Percentiles rank a stretch among this genome's conserved stretches.
These are phyloP conservation scores for Buddleja alternifolia DNA, from an alignment of 257 asterid species.

Conservation along the genomic window DNA sequence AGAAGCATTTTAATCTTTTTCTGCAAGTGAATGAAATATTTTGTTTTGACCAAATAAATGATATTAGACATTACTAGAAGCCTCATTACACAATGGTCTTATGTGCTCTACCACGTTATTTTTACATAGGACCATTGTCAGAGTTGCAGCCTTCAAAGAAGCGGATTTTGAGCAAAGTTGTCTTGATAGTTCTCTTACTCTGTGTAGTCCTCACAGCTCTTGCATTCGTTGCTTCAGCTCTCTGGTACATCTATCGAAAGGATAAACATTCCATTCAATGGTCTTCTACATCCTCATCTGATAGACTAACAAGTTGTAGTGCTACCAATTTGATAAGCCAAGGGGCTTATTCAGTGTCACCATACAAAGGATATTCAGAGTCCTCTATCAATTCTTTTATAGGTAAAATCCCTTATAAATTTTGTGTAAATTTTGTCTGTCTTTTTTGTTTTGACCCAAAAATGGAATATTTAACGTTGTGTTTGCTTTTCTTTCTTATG, in stretches of 20 bases:
- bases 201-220: slow-evolving; percentile 57
- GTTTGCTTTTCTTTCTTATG: slow-evolving; percentile 24
- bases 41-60: not conserved
- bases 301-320: slow-evolving; percentile 65
- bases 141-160: slow-evolving; percentile 53
- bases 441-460: too few relatives aligned
- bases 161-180: slow-evolving; percentile 47
- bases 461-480: not conserved
- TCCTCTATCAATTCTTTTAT: slow-evolving; percentile 41
- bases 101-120: slow-evolving; percentile 23
- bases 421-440: not conserved
- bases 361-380: slow-evolving; percentile 40
- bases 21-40: not conserved
- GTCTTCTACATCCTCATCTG: slow-evolving; percentile 60
- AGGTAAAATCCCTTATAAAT: slow-evolving; percentile 41
- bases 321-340: slow-evolving; percentile 65
- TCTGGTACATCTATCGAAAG: slow-evolving; percentile 54
- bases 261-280: slow-evolving; percentile 49
- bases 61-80: too few relatives aligned
- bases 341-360: slow-evolving; percentile 46
- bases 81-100: too few relatives aligned
- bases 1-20: not conserved
- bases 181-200: slow-evolving; percentile 52
- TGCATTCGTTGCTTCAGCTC: slow-evolving; percentile 51
- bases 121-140: slow-evolving; percentile 50